Evolutionary conservation across 495 filamentous ascomycete genomes (phyloP), one percentile per base, ranked within the genome.

Genomic region (Symbiotaphrina buchneri): DNA sequence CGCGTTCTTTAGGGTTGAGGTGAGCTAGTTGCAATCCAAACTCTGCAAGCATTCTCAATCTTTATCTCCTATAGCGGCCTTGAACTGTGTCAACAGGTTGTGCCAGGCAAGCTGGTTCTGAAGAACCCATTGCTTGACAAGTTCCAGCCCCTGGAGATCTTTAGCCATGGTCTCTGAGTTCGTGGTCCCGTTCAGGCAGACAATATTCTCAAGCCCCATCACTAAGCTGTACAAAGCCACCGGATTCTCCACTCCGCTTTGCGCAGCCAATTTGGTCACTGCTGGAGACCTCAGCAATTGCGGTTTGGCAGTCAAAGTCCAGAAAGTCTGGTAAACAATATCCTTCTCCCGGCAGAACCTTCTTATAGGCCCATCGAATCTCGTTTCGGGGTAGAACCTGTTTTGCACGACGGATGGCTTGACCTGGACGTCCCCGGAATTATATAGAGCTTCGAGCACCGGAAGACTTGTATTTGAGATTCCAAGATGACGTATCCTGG

Each of bases 301-400:
- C 6, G 56, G 64, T 39, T 87, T 85, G 0, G 63, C 80, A 0
- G 67, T 76, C 45, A 87, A 43, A 1, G 74, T 82, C 78, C 78
- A 82, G 51, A 82, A 85, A 14, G 65, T 60, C 45, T 85, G 75
- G 42, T 81, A 85, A 10, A 59, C 43, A 22, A 78, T 68, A 16
- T 52, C 54, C 5, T 61, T 48, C 21, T 63, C 56, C 10, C 54
- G 48, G 41, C 74, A 81, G 45, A 70, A 84, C 0, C 44, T 43
- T 6, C 78, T 61, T 5, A 83, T 38, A 2, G 54, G 45, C 1
- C 54, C 43, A 34, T 85, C 80, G 46, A 64, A 84, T 4, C 44
- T 36, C 3, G 65, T 74, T 1, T 48, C 54, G 2, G 51, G 49
- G 35, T 71, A 63, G 46, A 84, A 77, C 3, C 75, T 63, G 45